Evolutionary conservation across 768 basidiomycete species (phyloP), one percentile per base, ranked within the genome.

Genomic region (Tylopilus sp.): DNA sequence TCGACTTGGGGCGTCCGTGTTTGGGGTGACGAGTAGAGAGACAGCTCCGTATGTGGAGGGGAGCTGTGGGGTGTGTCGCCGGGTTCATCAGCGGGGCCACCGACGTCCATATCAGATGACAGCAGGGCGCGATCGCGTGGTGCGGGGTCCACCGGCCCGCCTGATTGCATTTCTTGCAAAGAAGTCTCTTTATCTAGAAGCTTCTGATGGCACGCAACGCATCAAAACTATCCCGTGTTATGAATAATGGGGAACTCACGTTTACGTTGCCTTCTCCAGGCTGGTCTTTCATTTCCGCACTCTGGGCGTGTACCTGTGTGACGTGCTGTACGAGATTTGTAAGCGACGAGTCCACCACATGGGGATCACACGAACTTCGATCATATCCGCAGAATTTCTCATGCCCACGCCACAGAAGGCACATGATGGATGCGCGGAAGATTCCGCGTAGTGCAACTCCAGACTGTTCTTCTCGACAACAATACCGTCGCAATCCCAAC

Each of bases 401-500:
- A 37, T 56, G 3, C 66, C 57, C 21, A 59, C 16, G 6, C 58
- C 57, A 28, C 66, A 68, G 36, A 52, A 30, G 2, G 25, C 25
- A 42, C 66, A 67, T 12, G 62, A 53, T 14, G 62, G 62, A 14
- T 67, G 66, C 14, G 47, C 47, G 17, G 60, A 14, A 22, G 58
- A 64, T 5, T 62, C 65, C 17, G 58, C 37, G 13, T 66, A 68
- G 40, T 67, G 66, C 24, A 38, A 48, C 16, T 58, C 61, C 31
- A 67, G 57, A 48, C 31, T 50, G 19, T 31, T 45, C 14, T 43
- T 58, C 10, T 64, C 67, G 13, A 68, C 45, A 6, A 68, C 59
- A 2, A 55, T 40, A 6, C 66, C 67, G 31, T 57, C 63, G 29
- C 66, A 68, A 24, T 69, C 66, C 66, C 66, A 68, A 52, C 66